Conservation (phyloP, 345 rosid species). For the Arabidopsis arenosa region DNA sequence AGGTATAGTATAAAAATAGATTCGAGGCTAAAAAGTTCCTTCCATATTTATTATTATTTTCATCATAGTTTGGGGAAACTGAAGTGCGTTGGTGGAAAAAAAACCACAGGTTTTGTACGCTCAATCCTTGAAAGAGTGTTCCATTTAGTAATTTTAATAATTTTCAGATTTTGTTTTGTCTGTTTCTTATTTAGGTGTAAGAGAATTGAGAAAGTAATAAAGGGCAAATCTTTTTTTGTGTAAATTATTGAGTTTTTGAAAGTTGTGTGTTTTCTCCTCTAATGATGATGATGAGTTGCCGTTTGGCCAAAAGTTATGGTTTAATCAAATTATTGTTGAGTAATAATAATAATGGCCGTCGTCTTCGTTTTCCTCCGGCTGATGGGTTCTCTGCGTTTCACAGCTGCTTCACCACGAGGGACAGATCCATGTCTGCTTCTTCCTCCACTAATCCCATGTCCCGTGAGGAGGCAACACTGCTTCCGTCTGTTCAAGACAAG, state of each 20-base stretch:
- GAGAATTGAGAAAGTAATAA: slow-evolving; percentile 1
- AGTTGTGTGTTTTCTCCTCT: background rate
- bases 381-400: slow-evolving; percentile 43
- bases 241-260: slow-evolving; percentile 10
- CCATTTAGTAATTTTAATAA: background rate
- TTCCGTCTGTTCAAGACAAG: slow-evolving; percentile 58
- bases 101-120: background rate
- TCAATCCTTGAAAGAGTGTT: slow-evolving; percentile 5
- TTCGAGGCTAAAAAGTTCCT: slow-evolving; percentile 6
- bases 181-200: background rate
- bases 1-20: background rate
- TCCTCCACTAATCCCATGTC: slow-evolving; percentile 23
- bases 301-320: slow-evolving; percentile 33
- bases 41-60: background rate
- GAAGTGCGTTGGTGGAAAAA: background rate
- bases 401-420: slow-evolving; percentile 26
- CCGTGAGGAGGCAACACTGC: slow-evolving; percentile 44
- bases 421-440: slow-evolving; percentile 50
- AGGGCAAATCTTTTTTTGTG: slow-evolving; percentile 15
- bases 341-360: background rate
- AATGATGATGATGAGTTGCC: slow-evolving; percentile 31
- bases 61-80: slow-evolving; percentile 13
- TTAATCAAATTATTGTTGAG: slow-evolving; percentile 34
- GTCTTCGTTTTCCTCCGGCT: slow-evolving; percentile 32
- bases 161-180: background rate